These are phyloP conservation scores for Aquilaria sinensis DNA, from an alignment of 345 rosid species.

Conservation along the genomic window DNA sequence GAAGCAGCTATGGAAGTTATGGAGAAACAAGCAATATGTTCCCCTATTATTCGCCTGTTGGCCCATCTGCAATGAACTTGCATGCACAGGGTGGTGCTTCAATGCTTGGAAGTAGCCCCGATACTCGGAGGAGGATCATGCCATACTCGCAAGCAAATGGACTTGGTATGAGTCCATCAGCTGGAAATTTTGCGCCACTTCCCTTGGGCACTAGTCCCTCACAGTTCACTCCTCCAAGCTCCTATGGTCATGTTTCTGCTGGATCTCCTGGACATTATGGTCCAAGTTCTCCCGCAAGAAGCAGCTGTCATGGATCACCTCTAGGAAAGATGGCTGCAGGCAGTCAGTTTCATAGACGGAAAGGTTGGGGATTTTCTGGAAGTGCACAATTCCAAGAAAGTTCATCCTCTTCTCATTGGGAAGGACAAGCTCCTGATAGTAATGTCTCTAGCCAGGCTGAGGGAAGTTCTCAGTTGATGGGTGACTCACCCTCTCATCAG, in stretches of 20 bases:
- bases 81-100: slow-evolving; percentile 63
- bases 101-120: slow-evolving; percentile 89
- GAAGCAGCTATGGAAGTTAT: slow-evolving; percentile 89
- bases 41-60: slow-evolving; percentile 89
- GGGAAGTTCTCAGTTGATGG: slow-evolving; percentile 38
- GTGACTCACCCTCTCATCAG: slow-evolving; percentile 44
- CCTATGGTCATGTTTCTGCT: slow-evolving; percentile 53
- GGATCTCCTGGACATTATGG: slow-evolving; percentile 98
- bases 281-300: slow-evolving; percentile 90
- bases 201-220: slow-evolving; percentile 98
- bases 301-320: slow-evolving; percentile 88
- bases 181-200: slow-evolving; percentile 84
- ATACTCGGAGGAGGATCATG: slow-evolving; percentile 74
- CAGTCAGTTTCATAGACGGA: slow-evolving; percentile 81
- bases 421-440: slow-evolving; percentile 57
- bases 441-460: slow-evolving; percentile 44
- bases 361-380: slow-evolving; percentile 70
- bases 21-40: slow-evolving; percentile 71
- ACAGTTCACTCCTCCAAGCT: slow-evolving; percentile 87
- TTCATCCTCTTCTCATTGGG: slow-evolving; percentile 51
- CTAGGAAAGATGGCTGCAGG: slow-evolving; percentile 76
- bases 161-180: slow-evolving; percentile 88
- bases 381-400: slow-evolving; percentile 64
- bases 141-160: slow-evolving; percentile 77
- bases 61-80: slow-evolving; percentile 77